Base-by-base conservation (phyloP, 2,329 filamentous ascomycete genomes). In the Pseudonectria buxi region DNA sequence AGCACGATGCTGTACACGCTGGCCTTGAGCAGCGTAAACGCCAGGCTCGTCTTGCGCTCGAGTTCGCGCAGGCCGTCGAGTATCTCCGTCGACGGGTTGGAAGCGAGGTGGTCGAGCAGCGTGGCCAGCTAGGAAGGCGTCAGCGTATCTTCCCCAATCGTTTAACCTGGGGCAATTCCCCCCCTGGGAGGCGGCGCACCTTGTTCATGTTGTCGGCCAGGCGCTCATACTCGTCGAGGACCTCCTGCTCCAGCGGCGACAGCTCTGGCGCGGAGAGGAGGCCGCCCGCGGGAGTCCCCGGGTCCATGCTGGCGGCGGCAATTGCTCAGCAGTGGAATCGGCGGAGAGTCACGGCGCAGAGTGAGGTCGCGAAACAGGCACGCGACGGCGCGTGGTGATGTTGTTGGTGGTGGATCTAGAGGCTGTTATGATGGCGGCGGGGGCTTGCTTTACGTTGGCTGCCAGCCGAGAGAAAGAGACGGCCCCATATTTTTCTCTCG, bases 1-100 rank as follows among this genome's bases (percentile, higher is more conserved):
- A 98, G 63, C 43, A 98, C 89, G 67, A 98, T 98, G 58, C 86
- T 94, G 67, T 98, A 98, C 45, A 98, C 92, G 62, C 90, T 96
- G 13, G 92, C 90, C 69, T 98, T 98, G 57, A 98, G 74, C 57
- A 96, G 65, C 44, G 92, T 98, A 63, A 94, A 96, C 14, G 95
- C 90, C 36, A 95, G 70, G 49, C 87, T 88, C 28, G 90, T 95
- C 71, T 96, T 95, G 51, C 92, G 74, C 69, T 98, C 92, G 36
- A 98, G 70, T 28, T 89, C 81, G 35, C 92, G 73, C 50, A 98
- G 71, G 7, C 86, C 83, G 60, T 98, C 87, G 35, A 94, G 73
- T 38, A 94, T 89, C 47, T 85, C 86, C 6, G 83, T 82, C 14
- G 86, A 82, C 0, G 89, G 84, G 16, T 78, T 74, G 29, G 76